A percentile compares a stretch with the other conserved stretches of the same genome.
These are phyloP conservation scores for Cubamyces lactineus DNA, from an alignment of 768 basidiomycete genomes.

Conservation along the genomic window DNA sequence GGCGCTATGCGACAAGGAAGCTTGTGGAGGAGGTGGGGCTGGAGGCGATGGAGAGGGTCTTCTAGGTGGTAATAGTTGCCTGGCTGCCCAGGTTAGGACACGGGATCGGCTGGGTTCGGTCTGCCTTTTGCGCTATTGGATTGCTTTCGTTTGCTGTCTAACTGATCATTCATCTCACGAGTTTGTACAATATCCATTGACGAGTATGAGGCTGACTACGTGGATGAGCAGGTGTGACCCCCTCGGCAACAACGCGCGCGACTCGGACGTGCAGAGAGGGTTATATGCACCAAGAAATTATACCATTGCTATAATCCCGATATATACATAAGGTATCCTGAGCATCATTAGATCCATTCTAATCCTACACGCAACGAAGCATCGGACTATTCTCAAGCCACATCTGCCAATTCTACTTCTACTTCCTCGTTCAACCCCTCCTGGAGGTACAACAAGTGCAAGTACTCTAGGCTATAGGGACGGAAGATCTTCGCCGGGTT, in stretches of 20 bases:
- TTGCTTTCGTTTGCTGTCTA: background rate
- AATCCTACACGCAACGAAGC: too few species aligned
- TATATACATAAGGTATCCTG: too few species aligned
- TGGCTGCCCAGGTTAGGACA: too few species aligned
- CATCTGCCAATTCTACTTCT: too few species aligned
- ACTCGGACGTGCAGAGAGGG: too few species aligned
- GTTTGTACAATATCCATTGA: background rate
- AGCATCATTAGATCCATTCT: too few species aligned
- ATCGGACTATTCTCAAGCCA: too few species aligned
- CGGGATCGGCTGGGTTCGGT: background rate
- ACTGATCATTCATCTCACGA: background rate
- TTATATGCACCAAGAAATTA: too few species aligned
- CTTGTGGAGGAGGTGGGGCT: conserved; percentile 32
- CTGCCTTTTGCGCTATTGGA: background rate
- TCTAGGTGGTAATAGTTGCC: conserved; percentile 14
- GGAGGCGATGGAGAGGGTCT: conserved; percentile 34
- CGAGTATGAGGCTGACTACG: background rate
- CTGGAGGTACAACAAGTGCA: background rate
- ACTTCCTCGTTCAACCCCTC: too few species aligned
- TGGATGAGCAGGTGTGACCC: background rate
- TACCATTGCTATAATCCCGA: too few species aligned
- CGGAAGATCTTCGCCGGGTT: conserved; percentile 28
- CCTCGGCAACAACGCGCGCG: too few species aligned
- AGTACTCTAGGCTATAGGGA: background rate
- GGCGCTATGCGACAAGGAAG: conserved; percentile 33